These are phyloP conservation scores for Boletellus sp. DNA, from an alignment of 1,284 basidiomycete species.

Conservation along the genomic window DNA sequence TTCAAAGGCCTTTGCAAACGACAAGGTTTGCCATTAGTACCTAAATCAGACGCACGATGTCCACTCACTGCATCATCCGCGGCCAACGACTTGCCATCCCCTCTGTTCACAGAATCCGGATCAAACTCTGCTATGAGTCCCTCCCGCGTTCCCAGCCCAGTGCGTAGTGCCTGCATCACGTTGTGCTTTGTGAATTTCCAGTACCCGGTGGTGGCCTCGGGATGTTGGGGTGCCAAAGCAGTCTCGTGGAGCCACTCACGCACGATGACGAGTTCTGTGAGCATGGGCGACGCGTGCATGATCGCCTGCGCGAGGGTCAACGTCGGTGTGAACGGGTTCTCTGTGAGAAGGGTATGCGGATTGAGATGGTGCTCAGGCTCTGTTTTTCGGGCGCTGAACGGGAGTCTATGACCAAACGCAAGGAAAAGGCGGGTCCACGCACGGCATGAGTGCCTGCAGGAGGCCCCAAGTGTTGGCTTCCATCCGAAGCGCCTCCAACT, in stretches of 20 bases:
- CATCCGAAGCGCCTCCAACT: constrained; percentile 60
- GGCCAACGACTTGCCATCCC: constrained; percentile 53
- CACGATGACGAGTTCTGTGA: constrained; percentile 71
- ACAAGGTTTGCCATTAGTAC: constrained; percentile 1
- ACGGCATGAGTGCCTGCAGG: constrained; percentile 73
- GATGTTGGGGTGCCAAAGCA: constrained; percentile 53
- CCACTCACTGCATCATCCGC: constrained; percentile 68
- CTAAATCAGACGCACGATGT: constrained; percentile 2
- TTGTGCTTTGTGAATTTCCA: constrained; percentile 79
- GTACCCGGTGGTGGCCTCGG: constrained; percentile 74
- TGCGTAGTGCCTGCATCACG: constrained; percentile 61
- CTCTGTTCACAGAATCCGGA: constrained; percentile 66
- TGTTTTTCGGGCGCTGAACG: constrained; percentile 58
- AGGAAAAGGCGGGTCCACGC: constrained; percentile 23
- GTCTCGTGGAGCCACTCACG: constrained; percentile 81
- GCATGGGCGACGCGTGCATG: constrained; percentile 55
- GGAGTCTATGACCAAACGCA: constrained; percentile 5
- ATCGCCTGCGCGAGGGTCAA: constrained; percentile 69
- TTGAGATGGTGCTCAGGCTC: constrained; percentile 44
- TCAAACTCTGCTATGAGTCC: constrained; percentile 68
- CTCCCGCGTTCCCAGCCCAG: constrained; percentile 44
- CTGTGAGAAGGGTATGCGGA: constrained; percentile 49
- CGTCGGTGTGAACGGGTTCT: constrained; percentile 79
- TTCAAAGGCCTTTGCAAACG: constrained; percentile 61
- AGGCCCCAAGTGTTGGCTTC: constrained; percentile 83